Percentiles rank a stretch among this genome's conserved stretches.
phyloP scores from a whole-genome alignment of 495 filamentous ascomycete species.

The Mytilinidion resinicola region DNA sequence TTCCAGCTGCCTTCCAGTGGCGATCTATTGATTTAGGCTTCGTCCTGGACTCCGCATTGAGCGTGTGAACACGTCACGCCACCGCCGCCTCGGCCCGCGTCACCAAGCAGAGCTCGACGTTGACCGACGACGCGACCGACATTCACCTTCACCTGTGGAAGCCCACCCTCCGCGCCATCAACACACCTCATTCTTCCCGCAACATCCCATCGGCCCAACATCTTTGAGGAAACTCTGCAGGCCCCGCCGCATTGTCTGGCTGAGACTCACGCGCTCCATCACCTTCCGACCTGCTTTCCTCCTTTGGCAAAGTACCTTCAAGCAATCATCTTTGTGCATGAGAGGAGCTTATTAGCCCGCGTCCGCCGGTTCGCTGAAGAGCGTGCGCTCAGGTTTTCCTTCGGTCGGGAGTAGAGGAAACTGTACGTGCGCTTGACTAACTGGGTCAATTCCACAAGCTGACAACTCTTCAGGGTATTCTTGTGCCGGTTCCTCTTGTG shows the following conservation, averaged over 20 bases:
- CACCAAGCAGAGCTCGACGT: not conserved
- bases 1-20: slow-evolving; percentile 8
- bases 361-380: slow-evolving; percentile 17
- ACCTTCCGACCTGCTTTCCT: slow-evolving; percentile 14
- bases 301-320: slow-evolving; percentile 1
- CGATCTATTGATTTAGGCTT: slow-evolving; percentile 31
- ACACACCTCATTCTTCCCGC: no score
- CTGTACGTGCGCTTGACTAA: slow-evolving; percentile 11
- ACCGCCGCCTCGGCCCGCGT: slow-evolving; percentile 5
- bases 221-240: no score
- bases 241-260: slow-evolving; percentile 3
- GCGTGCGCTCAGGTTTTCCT: slow-evolving; percentile 23
- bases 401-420: slow-evolving; percentile 21
- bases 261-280: slow-evolving; percentile 19
- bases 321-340: slow-evolving; percentile 26
- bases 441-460: not conserved
- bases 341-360: slow-evolving; percentile 20
- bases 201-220: no score
- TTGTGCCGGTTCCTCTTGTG: slow-evolving; percentile 25
- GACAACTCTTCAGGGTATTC: slow-evolving; percentile 15
- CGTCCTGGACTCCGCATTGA: slow-evolving; percentile 23
- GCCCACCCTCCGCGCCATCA: no score
- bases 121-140: no score
- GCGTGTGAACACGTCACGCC: slow-evolving; percentile 3
- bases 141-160: no score